These are phyloP conservation scores for Beauveria medogensis DNA, from an alignment of 2,329 filamentous ascomycete genomes.

Conservation along the genomic window DNA sequence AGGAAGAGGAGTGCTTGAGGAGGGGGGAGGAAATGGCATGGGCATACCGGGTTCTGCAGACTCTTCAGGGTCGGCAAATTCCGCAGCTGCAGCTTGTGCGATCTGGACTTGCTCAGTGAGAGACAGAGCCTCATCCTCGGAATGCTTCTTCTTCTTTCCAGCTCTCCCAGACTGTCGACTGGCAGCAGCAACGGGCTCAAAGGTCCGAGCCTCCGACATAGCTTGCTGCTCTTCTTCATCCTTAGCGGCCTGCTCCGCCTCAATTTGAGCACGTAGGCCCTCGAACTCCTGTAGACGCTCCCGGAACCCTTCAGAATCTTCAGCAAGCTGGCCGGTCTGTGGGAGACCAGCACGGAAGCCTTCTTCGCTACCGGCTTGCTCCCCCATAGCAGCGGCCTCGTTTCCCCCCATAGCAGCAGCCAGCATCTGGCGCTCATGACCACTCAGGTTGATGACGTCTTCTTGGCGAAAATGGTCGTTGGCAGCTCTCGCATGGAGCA, in stretches of 20 bases:
- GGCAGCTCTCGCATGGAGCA: slow-evolving; percentile 20
- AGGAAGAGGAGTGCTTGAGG: slow-evolving; percentile 73
- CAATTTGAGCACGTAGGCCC: slow-evolving; percentile 64
- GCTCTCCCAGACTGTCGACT: slow-evolving; percentile 9
- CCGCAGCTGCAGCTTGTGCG: slow-evolving; percentile 46
- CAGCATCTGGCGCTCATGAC: slow-evolving; percentile 45
- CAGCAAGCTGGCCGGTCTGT: slow-evolving; percentile 39
- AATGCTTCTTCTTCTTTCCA: slow-evolving; percentile 23
- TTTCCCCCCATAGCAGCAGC: slow-evolving; percentile 29
- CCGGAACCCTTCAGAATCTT: slow-evolving; percentile 51
- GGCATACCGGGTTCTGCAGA: slow-evolving; percentile 57
- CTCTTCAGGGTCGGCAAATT: slow-evolving; percentile 38
- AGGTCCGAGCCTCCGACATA: slow-evolving; percentile 12
- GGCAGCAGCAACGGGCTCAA: background rate
- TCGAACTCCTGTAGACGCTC: slow-evolving; percentile 81
- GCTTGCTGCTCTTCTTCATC: slow-evolving; percentile 21
- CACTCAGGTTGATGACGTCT: slow-evolving; percentile 59
- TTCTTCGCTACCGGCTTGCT: slow-evolving; percentile 30
- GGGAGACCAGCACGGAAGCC: slow-evolving; percentile 40
- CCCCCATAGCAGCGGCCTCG: slow-evolving; percentile 25
- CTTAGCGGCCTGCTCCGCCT: slow-evolving; percentile 39
- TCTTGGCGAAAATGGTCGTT: slow-evolving; percentile 59
- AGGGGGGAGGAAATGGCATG: slow-evolving; percentile 65
- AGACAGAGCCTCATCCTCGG: slow-evolving; percentile 43
- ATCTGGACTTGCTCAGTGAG: slow-evolving; percentile 81